Percentiles rank a stretch among this genome's conserved stretches.
phyloP scores from a whole-genome alignment of 73 alveolate genomes.

The Urostyla sp. region DNA sequence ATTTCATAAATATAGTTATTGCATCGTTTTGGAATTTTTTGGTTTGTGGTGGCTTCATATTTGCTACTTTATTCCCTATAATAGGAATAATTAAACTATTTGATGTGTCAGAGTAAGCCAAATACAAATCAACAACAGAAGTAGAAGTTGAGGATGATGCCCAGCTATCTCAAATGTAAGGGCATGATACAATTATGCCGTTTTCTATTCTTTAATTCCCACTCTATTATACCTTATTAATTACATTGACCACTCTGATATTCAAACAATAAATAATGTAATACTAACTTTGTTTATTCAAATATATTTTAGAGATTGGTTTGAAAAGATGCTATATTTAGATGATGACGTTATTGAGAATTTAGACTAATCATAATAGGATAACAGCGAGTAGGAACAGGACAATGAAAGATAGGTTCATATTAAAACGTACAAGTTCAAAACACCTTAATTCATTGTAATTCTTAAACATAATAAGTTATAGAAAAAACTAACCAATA shows the following conservation, averaged over 20 bases:
- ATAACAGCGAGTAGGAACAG: conserved; percentile 15
- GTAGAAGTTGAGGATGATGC: neutral
- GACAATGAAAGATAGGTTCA: conserved; percentile 8
- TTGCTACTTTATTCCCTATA: conserved; percentile 41
- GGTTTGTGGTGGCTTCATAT: conserved; percentile 43
- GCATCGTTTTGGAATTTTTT: conserved; percentile 56
- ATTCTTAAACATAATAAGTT: neutral
- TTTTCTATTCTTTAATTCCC: conserved; percentile 17
- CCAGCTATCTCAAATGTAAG: neutral
- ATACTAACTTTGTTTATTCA: neutral
- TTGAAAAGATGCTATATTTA: conserved; percentile 44
- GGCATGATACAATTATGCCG: neutral
- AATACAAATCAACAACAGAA: neutral
- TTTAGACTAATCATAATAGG: conserved; percentile 3
- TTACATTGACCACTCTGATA: conserved; percentile 6
- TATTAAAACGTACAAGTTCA: conserved; percentile 56
- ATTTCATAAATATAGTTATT: neutral
- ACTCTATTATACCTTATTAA: neutral
- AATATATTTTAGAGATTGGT: conserved; percentile 34
- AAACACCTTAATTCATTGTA: conserved; percentile 62
- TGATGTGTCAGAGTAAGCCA: neutral
- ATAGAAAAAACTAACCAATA: conserved; percentile 57
- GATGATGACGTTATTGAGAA: conserved; percentile 14
- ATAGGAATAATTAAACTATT: conserved; percentile 18
- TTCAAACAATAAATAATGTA: conserved; percentile 33